A percentile compares a stretch with the other conserved stretches of the same genome.
These are phyloP conservation scores for Wickerhamomyces queroliae DNA, from an alignment of 805 yeast genomes.

Conservation along the genomic window DNA sequence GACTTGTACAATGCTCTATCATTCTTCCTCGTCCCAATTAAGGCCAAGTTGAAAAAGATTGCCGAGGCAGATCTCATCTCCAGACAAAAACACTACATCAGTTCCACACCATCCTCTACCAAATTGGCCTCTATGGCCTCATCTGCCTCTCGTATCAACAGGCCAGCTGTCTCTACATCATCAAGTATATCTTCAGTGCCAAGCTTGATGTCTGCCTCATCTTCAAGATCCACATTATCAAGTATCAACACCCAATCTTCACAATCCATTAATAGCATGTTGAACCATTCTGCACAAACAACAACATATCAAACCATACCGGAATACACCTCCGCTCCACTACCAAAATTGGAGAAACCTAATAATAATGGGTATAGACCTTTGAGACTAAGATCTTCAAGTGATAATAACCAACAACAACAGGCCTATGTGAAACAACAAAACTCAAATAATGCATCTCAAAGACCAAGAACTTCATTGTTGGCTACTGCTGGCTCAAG, in stretches of 20 bases:
- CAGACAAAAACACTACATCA: constrained; percentile 18
- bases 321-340: neutral
- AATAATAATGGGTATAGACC: constrained; percentile 12
- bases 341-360: constrained; percentile 1
- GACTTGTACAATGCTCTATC: constrained; percentile 68
- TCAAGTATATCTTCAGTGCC: constrained; percentile 28
- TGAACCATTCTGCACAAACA: neutral
- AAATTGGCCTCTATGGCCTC: constrained; percentile 4
- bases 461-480: neutral
- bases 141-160: constrained; percentile 3
- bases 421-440: neutral
- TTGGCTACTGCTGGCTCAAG: constrained; percentile 1
- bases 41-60: constrained; percentile 26
- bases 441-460: neutral
- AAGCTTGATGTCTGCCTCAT: constrained; percentile 32
- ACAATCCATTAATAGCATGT: constrained; percentile 4
- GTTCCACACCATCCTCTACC: constrained; percentile 11
- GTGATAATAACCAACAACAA: constrained; percentile 9
- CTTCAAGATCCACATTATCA: constrained; percentile 33
- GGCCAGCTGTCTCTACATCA: constrained; percentile 3
- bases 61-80: constrained; percentile 20
- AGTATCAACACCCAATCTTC: constrained; percentile 20
- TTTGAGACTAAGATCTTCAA: constrained; percentile 17
- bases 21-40: constrained; percentile 74
- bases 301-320: neutral